Conservation (phyloP, 1,284 basidiomycete species). For the Heliocybe sulcata region DNA sequence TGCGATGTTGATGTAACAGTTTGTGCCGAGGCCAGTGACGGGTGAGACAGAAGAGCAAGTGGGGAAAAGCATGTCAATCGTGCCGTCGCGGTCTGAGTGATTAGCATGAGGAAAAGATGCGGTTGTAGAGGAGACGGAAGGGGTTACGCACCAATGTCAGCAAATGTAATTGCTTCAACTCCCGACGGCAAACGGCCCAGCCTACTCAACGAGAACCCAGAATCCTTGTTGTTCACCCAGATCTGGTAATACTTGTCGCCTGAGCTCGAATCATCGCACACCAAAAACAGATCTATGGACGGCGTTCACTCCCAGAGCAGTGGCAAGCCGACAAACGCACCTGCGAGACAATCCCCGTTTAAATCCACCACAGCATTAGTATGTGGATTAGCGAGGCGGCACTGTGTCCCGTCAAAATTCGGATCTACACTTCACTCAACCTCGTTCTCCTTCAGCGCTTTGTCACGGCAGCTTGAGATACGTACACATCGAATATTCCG, state of each 20-base stretch:
- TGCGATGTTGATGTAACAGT: constrained; percentile 85
- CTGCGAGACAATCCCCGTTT: constrained; percentile 93
- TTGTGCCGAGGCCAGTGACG: constrained; percentile 59
- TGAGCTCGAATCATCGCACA: constrained; percentile 60
- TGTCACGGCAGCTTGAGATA: constrained; percentile 1
- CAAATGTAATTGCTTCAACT: constrained; percentile 79
- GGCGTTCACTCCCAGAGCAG: neutral
- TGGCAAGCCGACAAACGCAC: constrained; percentile 28
- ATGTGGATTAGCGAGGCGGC: constrained; percentile 81
- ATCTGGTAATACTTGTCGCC: constrained; percentile 73
- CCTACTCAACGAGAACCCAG: constrained; percentile 69
- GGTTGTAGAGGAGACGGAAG: neutral
- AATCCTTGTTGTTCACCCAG: constrained; percentile 80
- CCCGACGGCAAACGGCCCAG: constrained; percentile 71
- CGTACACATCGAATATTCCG: constrained; percentile 57
- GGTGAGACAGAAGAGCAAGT: constrained; percentile 71
- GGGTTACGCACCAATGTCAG: constrained; percentile 73
- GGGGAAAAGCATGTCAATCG: constrained; percentile 91
- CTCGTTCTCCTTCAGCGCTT: neutral
- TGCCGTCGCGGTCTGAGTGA: constrained; percentile 82
- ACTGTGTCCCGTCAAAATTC: constrained; percentile 56
- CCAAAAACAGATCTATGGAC: constrained; percentile 76
- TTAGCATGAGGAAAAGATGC: neutral
- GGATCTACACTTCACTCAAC: constrained; percentile 40
- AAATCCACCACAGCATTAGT: constrained; percentile 95